Conservation (phyloP, 1,284 basidiomycete species). For the Puccinia polysora region DNA sequence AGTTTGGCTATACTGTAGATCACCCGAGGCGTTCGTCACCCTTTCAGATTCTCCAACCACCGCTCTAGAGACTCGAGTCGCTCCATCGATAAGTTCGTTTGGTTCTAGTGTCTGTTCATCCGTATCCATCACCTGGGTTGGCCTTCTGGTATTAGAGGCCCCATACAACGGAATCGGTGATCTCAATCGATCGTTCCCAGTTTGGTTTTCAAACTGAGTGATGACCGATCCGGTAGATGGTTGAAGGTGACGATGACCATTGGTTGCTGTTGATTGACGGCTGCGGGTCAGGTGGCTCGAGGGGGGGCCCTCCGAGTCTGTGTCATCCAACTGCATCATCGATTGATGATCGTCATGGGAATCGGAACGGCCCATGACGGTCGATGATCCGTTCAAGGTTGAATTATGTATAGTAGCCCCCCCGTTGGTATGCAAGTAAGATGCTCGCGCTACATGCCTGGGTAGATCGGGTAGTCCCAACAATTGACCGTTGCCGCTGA, state of each 20-base stretch:
- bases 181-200: neutral
- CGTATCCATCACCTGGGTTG: neutral
- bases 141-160: neutral
- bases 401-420: no score
- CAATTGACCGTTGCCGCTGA: conserved; percentile 22
- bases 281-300: no score
- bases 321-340: neutral
- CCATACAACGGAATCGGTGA: conserved; percentile 35
- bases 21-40: neutral
- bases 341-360: neutral
- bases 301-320: no score
- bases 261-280: conserved; percentile 5
- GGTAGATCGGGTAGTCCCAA: conserved; percentile 21
- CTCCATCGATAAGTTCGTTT: neutral
- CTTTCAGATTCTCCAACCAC: neutral
- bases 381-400: no score
- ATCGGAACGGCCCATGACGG: no score
- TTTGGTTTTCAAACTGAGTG: neutral
- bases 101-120: neutral
- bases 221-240: neutral
- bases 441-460: neutral
- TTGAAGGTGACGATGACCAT: neutral
- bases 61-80: neutral
- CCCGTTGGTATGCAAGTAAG: conserved; percentile 2
- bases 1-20: no score